These are phyloP conservation scores for Plasmodium malariae DNA, from an alignment of 169 alveolate species.

Conservation along the genomic window DNA sequence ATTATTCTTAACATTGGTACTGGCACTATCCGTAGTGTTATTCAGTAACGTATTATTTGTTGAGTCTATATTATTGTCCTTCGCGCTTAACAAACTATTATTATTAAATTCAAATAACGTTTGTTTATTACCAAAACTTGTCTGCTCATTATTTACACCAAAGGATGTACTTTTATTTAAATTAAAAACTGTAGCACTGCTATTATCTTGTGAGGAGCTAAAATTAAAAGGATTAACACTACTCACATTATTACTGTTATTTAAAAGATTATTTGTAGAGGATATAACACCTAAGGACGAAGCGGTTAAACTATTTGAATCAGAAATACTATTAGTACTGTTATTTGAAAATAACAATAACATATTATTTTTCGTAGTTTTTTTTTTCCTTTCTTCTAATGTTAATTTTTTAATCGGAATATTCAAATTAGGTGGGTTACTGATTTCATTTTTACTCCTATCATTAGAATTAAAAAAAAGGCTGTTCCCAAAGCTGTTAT, in stretches of 20 bases:
- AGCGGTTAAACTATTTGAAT: background rate
- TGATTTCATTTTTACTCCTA: background rate
- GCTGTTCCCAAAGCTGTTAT: slow-evolving; percentile 1
- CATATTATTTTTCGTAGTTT: slow-evolving; percentile 66
- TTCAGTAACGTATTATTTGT: background rate
- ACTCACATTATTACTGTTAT: background rate
- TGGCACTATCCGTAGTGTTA: background rate
- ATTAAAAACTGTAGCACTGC: background rate
- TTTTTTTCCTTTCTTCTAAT: slow-evolving; percentile 68
- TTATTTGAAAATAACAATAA: slow-evolving; percentile 61
- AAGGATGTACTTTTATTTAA: background rate
- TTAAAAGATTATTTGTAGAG: background rate
- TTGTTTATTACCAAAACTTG: slow-evolving; percentile 20
- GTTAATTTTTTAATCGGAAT: slow-evolving; percentile 72
- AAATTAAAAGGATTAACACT: background rate
- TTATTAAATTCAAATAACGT: background rate
- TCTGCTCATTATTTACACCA: background rate
- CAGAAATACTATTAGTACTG: background rate
- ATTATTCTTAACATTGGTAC: background rate
- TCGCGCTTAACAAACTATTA: background rate
- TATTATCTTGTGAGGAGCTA: background rate
- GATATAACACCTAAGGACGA: background rate
- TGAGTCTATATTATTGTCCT: background rate
- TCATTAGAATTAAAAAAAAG: slow-evolving; percentile 6
- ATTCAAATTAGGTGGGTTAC: background rate